Conservation (phyloP, 164 flowering plant genomes). For the Annona squamosa region DNA sequence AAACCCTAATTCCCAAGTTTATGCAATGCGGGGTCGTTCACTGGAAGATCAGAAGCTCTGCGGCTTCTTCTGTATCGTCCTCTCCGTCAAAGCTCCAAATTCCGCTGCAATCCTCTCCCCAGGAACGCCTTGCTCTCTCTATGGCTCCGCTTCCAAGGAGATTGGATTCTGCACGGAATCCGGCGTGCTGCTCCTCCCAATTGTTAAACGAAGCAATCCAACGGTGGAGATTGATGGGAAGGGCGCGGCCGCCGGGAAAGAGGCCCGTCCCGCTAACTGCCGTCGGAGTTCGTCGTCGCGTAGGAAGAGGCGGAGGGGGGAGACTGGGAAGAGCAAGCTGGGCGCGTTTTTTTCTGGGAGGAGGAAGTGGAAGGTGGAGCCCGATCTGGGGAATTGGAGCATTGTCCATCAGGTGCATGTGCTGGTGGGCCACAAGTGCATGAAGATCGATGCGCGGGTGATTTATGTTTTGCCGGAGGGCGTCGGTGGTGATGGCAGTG, state of each 20-base stretch:
- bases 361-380: slow-evolving; percentile 35
- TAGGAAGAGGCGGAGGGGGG: slow-evolving; percentile 1
- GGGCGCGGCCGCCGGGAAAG: not conserved
- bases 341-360: slow-evolving; percentile 14
- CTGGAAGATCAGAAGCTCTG: slow-evolving; percentile 43
- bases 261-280: not conserved
- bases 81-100: slow-evolving; percentile 21
- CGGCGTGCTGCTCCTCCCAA: slow-evolving; percentile 10
- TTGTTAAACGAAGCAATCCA: not conserved
- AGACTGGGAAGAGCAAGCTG: slow-evolving; percentile 6
- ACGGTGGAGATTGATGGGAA: not conserved
- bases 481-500: slow-evolving; percentile 11
- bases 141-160: slow-evolving; percentile 7
- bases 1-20: slow-evolving; percentile 9
- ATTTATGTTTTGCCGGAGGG: slow-evolving; percentile 21
- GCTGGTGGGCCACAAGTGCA: slow-evolving; percentile 43
- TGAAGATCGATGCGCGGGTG: slow-evolving; percentile 45
- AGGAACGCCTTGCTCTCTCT: slow-evolving; percentile 16
- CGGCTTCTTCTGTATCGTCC: slow-evolving; percentile 54
- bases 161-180: slow-evolving; percentile 21
- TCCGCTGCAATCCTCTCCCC: slow-evolving; percentile 11
- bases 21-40: slow-evolving; percentile 8
- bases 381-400: slow-evolving; percentile 44
- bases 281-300: not conserved
- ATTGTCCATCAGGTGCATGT: slow-evolving; percentile 53